A percentile compares a stretch with the other conserved stretches of the same genome.
Conservation (phyloP, 1,284 basidiomycete species). For the Mycena sp. region DNA sequence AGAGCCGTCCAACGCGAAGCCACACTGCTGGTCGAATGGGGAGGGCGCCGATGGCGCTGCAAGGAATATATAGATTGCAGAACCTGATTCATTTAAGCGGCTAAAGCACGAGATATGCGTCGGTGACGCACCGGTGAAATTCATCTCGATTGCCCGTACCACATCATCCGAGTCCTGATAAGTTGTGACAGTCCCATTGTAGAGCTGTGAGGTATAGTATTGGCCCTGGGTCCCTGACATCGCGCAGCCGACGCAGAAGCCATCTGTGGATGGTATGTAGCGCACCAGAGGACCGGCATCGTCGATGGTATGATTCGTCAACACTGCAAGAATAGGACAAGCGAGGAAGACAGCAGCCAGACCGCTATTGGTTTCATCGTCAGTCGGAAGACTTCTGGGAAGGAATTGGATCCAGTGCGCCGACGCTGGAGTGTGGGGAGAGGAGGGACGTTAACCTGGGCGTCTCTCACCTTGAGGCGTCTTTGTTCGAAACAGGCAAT, state of each 20-base stretch:
- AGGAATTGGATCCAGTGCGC: too few species aligned
- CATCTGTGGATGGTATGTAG: neutral
- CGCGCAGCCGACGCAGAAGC: neutral
- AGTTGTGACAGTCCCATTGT: constrained; percentile 6
- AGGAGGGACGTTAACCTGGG: too few species aligned
- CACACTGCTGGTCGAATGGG: neutral
- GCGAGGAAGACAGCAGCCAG: too few species aligned
- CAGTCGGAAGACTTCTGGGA: too few species aligned
- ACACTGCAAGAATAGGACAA: neutral
- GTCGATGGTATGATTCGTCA: neutral
- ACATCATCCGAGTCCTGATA: neutral
- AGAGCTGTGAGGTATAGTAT: neutral
- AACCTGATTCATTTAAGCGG: neutral
- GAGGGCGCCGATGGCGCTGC: neutral
- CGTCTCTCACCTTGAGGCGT: too few species aligned
- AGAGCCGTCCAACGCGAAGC: neutral
- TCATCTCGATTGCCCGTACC: neutral
- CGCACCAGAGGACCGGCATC: neutral
- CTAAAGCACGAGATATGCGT: neutral
- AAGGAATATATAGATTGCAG: neutral
- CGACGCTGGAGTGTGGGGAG: too few species aligned
- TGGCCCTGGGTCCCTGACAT: neutral
- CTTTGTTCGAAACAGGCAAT: too few species aligned
- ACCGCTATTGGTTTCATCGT: too few species aligned
- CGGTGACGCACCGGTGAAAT: neutral